Base-by-base conservation (phyloP, 176 grass and related monocot genomes). In the Aegilops sharonensis region DNA sequence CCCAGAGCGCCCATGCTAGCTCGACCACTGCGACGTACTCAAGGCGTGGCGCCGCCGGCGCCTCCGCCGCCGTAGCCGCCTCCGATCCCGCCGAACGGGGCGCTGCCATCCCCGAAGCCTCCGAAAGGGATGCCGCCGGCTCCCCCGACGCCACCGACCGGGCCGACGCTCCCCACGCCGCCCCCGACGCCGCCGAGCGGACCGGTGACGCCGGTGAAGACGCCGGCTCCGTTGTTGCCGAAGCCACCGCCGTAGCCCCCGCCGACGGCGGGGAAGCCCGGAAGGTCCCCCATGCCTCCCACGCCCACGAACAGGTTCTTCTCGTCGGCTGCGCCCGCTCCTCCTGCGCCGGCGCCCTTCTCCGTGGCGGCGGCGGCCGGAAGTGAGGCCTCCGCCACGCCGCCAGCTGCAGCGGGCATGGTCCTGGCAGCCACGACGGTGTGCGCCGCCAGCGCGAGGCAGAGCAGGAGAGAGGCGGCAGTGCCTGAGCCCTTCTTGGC, bases 211-310 rank as follows among this genome's bases (percentile, higher is more conserved):
- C 94, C 91, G 57, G 77, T 85, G 85, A 93, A 90, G 61, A 89
- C 93, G 29, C 50, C 88, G 27, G 52, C 85, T 75, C 88, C 93
- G 73, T 92, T 92, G 82, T 93, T 87, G 64, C 94, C 94, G 78
- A 90, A 90, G 77, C 91, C 81, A 6, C n/a, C 88, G 40, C 91
- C 88, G 66, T 85, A 91, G 37, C 82, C 77, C 52, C 0, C 82
- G 63, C 86, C 90, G 0, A 91, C 63, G 29, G 86, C 89, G 50
- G 86, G 89, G 77, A 95, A 80, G 8, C 89, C 91, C 59, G 90
- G 86, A 42, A 92, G 48, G 76, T 89, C 84, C 59, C 84, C 91
- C 86, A 91, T 91, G 84, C 45, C 88, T 71, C 86, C 93, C 42
- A 52, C 91, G 68, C 80, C 90, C 85, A 86, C 42, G 74, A 84